phyloP scores from a whole-genome alignment of 2,329 filamentous ascomycete genomes.

The Exophiala sideris region DNA sequence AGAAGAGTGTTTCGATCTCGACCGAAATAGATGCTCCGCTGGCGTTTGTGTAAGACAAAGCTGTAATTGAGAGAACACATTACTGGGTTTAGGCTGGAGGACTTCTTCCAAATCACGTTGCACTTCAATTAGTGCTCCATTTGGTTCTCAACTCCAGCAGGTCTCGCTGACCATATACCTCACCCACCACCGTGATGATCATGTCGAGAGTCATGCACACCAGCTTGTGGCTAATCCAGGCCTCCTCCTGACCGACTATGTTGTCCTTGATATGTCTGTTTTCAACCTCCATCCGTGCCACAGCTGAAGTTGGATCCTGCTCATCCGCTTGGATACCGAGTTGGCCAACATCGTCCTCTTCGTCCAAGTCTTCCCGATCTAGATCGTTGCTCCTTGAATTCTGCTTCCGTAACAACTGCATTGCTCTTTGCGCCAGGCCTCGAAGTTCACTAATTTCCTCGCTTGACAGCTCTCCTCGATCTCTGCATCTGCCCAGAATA shows the following conservation, averaged over 20 bases:
- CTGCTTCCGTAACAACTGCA: conserved; percentile 52
- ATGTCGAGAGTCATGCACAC: conserved; percentile 69
- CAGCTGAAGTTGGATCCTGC: conserved; percentile 19
- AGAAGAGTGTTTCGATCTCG: not conserved
- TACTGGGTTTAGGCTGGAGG: conserved; percentile 1
- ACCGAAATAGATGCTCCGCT: conserved; percentile 6
- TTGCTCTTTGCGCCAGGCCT: conserved; percentile 74
- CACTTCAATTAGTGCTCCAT: conserved; percentile 37
- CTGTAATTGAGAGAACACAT: not conserved
- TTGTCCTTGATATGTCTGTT: not conserved
- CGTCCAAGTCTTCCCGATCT: conserved; percentile 14
- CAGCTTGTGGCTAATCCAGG: conserved; percentile 26
- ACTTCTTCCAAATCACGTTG: conserved; percentile 4
- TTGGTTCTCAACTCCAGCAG: conserved; percentile 68
- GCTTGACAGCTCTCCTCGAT: conserved; percentile 70
- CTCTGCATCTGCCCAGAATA: conserved; percentile 70
- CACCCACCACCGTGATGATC: conserved; percentile 82
- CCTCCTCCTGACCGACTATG: conserved; percentile 33
- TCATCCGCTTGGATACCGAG: conserved; percentile 29
- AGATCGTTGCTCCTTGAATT: conserved; percentile 17
- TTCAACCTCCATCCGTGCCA: not conserved
- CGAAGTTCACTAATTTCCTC: conserved; percentile 72
- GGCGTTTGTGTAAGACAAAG: not conserved
- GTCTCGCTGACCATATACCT: conserved; percentile 86
- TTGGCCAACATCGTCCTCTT: conserved; percentile 24